Percentiles rank a stretch among this genome's conserved stretches.
Conservation (phyloP, 2,329 filamentous ascomycete genomes). For the Trichoderma koningii region DNA sequence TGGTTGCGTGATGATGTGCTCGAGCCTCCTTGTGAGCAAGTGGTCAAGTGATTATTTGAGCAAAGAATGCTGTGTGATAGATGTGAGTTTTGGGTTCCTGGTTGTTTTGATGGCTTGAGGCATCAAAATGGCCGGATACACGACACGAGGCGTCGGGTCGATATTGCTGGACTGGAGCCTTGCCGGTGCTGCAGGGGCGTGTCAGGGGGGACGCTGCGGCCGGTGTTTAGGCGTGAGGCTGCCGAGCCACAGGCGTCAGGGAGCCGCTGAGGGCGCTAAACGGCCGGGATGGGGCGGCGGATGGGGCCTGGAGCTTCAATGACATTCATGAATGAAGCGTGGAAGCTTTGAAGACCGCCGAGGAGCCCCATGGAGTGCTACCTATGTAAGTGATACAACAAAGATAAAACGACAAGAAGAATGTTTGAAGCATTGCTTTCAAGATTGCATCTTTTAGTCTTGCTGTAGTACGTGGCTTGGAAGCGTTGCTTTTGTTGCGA, state of each 20-base stretch:
- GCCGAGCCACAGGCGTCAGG: slow-evolving; percentile 9
- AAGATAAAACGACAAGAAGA: too few relatives aligned
- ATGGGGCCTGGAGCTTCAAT: background rate
- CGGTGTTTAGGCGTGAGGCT: slow-evolving; percentile 26
- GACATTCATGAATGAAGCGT: too few relatives aligned
- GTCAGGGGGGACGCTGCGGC: slow-evolving; percentile 15
- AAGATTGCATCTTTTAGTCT: too few relatives aligned
- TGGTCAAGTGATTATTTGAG: background rate
- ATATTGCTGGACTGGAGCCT: background rate
- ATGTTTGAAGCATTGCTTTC: too few relatives aligned
- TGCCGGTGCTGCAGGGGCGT: slow-evolving; percentile 2
- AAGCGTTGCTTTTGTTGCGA: too few relatives aligned
- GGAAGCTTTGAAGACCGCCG: background rate
- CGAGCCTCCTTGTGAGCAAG: background rate
- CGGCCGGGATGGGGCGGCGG: background rate
- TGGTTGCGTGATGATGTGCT: background rate
- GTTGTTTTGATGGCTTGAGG: slow-evolving; percentile 3
- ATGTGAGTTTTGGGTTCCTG: background rate
- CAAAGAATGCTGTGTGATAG: background rate
- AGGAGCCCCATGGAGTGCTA: too few relatives aligned
- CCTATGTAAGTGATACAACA: too few relatives aligned
- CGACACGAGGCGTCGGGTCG: background rate
- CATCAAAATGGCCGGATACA: slow-evolving; percentile 2
- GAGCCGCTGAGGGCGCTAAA: slow-evolving; percentile 10
- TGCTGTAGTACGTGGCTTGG: too few relatives aligned